Base-by-base conservation (phyloP, 805 yeast genomes). In the Brettanomyces custersianus region DNA sequence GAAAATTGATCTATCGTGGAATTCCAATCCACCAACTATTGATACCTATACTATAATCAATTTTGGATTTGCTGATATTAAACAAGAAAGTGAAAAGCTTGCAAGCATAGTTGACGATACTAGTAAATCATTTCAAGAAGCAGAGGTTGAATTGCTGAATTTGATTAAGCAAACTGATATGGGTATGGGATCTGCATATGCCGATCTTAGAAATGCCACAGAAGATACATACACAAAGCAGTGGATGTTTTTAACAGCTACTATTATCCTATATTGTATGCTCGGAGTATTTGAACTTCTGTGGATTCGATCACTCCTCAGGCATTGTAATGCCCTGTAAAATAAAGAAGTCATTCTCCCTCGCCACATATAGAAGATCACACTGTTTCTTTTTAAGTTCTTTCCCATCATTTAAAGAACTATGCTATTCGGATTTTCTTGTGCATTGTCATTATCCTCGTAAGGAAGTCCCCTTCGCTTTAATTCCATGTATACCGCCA, bases 401-500 rank as follows among this genome's bases (percentile, higher is more conserved):
- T n/a, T n/a, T n/a, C n/a, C n/a, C n/a, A n/a, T n/a, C n/a, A n/a
- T n/a, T n/a, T n/a, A n/a, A n/a, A n/a, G n/a, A n/a, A n/a, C n/a
- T n/a, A 19, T n/a, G 22, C 16, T 19, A 12, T 30, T n/a, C 4
- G 13, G 7, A 25, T 35, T 27, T 28, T 17, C 10, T 28, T 29
- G 12, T 11, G 19, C 9, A 13, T 36, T 13, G 10, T 29, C 29
- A 2, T 30, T 20, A 15, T 23, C 16, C 9, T 31, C 29, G 9
- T 35, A 35, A n/a, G n/a, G 42, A 33, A 26, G n/a, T 11, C 59
- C 71, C 38, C 84, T 59, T 36, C 52, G 49, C n/a, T 47, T 42
- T 18, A 76, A 55, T 48, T 79, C 84, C 15, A 58, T 49, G 22
- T 65, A 60, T 15, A 78, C 48, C 0, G 65, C 63, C 3, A 54